A percentile compares a stretch with the other conserved stretches of the same genome.
phyloP scores from a whole-genome alignment of 192 early-diverging fungal species.

The Ramicandelaber brevisporus region DNA sequence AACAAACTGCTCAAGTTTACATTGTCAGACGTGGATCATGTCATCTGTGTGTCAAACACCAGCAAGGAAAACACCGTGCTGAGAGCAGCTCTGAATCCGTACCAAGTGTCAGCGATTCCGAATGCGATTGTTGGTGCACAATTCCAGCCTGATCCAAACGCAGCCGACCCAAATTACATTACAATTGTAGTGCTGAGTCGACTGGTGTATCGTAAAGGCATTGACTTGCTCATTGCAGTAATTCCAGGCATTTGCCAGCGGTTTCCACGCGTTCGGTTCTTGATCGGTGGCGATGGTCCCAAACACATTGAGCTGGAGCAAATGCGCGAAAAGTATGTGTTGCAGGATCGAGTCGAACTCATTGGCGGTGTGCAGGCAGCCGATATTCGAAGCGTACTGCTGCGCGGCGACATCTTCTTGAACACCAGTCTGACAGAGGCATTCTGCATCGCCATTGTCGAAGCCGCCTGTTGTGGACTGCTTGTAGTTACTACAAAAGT shows the following conservation, averaged over 20 bases:
- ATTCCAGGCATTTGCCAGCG: constrained; percentile 76
- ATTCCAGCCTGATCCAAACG: constrained; percentile 57
- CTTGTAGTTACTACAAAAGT: constrained; percentile 89
- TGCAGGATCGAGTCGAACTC: constrained; percentile 81
- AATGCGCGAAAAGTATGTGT: constrained; percentile 77
- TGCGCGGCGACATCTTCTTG: constrained; percentile 83
- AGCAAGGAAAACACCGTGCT: constrained; percentile 98
- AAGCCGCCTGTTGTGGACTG: constrained; percentile 84
- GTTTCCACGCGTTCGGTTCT: constrained; percentile 58
- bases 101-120: constrained; percentile 81
- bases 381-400: constrained; percentile 63
- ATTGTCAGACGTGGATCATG: constrained; percentile 86
- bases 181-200: constrained; percentile 86
- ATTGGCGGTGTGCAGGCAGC: constrained; percentile 62
- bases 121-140: constrained; percentile 90
- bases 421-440: constrained; percentile 96
- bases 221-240: constrained; percentile 69
- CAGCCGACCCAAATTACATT: constrained; percentile 48
- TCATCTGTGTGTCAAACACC: constrained; percentile 95
- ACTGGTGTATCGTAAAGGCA: constrained; percentile 83
- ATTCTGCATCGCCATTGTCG: constrained; percentile 96
- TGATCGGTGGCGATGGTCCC: constrained; percentile 93
- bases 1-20: constrained; percentile 97
- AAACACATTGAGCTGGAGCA: constrained; percentile 91
- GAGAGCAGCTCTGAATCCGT: constrained; percentile 68